phyloP scores from a whole-genome alignment of 1,284 basidiomycete genomes.

The Microbotryomycetes sp. region DNA sequence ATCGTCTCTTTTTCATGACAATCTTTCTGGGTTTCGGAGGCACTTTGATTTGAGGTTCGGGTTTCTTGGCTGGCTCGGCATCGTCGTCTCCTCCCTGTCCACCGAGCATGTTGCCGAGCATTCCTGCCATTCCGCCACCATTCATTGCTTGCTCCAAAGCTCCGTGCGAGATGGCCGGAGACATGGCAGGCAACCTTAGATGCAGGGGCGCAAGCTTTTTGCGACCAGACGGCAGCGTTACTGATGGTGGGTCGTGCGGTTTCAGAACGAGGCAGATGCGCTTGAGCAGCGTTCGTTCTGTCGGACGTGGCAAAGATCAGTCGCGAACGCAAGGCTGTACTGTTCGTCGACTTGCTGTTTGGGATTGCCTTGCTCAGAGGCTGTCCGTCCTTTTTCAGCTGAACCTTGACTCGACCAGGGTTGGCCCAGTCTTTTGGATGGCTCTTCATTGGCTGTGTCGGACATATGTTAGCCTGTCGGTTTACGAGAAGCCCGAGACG shows the following conservation, averaged over 20 bases:
- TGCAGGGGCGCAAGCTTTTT: constrained; percentile 51
- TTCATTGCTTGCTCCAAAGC: constrained; percentile 67
- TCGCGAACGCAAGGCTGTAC: too few relatives aligned
- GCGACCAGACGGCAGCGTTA: constrained; percentile 42
- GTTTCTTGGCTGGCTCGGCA: constrained; percentile 46
- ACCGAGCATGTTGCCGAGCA: constrained; percentile 45
- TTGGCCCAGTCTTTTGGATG: constrained; percentile 90
- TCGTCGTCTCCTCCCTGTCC: constrained; percentile 40
- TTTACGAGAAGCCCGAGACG: too few relatives aligned
- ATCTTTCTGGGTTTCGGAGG: constrained; percentile 1
- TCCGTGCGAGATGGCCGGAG: constrained; percentile 62
- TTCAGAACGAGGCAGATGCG: constrained; percentile 33
- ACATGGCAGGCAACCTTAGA: constrained; percentile 54
- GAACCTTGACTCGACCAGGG: constrained; percentile 81
- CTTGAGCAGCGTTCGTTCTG: constrained; percentile 41
- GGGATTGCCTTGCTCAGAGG: constrained; percentile 63
- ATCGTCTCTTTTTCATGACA: neutral
- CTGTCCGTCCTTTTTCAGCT: constrained; percentile 71
- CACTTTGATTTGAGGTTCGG: constrained; percentile 12
- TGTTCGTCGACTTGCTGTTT: constrained; percentile 77
- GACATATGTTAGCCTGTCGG: neutral
- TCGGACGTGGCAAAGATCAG: too few relatives aligned
- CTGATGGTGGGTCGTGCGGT: constrained; percentile 36
- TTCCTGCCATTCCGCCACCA: constrained; percentile 57
- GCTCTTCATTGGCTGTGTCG: constrained; percentile 55